Conservation (phyloP, 2,329 filamentous ascomycete species). For the Cladosporium sp. region DNA sequence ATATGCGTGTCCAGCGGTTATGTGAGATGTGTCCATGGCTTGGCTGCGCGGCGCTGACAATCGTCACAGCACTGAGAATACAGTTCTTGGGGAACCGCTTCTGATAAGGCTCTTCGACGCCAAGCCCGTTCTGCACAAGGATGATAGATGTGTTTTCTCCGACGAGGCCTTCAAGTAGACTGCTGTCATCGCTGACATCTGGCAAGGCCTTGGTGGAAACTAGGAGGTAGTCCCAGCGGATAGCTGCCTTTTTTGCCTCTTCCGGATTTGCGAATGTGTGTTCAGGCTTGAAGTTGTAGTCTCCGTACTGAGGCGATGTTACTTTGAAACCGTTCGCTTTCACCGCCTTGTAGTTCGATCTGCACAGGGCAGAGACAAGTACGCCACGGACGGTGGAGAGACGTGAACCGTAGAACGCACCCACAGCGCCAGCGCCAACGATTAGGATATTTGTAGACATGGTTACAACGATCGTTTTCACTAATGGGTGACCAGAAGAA, state of each 20-base stretch:
- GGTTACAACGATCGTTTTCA: background rate
- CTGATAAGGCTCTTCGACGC: constrained; percentile 67
- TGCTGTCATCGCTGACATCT: constrained; percentile 63
- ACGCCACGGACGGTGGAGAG: constrained; percentile 56
- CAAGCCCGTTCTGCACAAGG: constrained; percentile 69
- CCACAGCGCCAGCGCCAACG: constrained; percentile 70
- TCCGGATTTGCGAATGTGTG: constrained; percentile 63
- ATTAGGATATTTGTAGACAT: constrained; percentile 62
- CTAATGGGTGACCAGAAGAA: background rate
- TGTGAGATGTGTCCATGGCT: constrained; percentile 64
- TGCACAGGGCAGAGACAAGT: constrained; percentile 68
- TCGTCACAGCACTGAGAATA: constrained; percentile 68
- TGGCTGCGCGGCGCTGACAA: constrained; percentile 68
- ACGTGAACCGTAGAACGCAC: constrained; percentile 70
- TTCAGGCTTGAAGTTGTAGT: constrained; percentile 64
- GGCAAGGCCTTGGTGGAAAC: constrained; percentile 71
- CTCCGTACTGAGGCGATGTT: constrained; percentile 65
- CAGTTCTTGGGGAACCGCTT: constrained; percentile 60
- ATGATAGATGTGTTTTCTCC: constrained; percentile 58
- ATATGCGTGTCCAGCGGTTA: constrained; percentile 73
- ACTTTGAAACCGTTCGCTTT: constrained; percentile 62
- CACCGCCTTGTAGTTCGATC: constrained; percentile 70
- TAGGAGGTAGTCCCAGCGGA: constrained; percentile 65
- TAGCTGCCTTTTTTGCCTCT: constrained; percentile 51
- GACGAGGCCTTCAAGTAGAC: constrained; percentile 62